Base-by-base conservation (phyloP, 2,329 filamentous ascomycete species). In the Botrytis cinerea region DNA sequence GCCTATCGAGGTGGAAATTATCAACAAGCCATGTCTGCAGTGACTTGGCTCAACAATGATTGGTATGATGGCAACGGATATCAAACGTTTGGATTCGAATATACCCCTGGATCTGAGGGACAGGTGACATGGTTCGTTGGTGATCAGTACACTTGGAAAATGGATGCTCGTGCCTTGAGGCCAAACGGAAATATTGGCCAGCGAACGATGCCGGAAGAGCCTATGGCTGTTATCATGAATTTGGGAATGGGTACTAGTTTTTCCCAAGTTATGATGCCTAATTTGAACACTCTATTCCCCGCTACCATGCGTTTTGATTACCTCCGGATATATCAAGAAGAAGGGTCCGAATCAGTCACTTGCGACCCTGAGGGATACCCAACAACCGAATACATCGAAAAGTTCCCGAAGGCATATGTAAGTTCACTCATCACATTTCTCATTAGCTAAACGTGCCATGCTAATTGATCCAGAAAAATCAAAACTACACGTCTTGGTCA, bases 141-240 rank as follows among this genome's bases (percentile, higher is more conserved):
- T 40, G 84, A 88, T 54, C 84, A 88, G 8, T 87, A 89, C 72
- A 91, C 88, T 2, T 93, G 89, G 88, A 90, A 88, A 54, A 81
- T 92, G 72, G 85, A 89, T 74, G 87, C 83, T 46, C 83, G 87
- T 57, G 84, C 91, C 2, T 82, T 92, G 25, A 87, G 90, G 8
- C 88, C 90, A 1, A 93, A 92, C 75, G 91, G 91, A 73, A 93
- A 93, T 78, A 83, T 93, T 73, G 91, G 89, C 10, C 88, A 91
- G 77, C 84, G 91, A 76, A 82, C 87, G 32, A 87, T 93, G 70
- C 90, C 91, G 0, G 83, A 89, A 76, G 91, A 93, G 79, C 91
- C 91, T 2, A 86, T 93, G 88, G 80, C 89, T 2, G 82, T 93
- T 28, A 84, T 93, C 77, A 85, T 89, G 83, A 93, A 93, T 79